Evolutionary conservation across 345 rosid genomes (phyloP).

Genomic region (Hypericum androsaemum): DNA sequence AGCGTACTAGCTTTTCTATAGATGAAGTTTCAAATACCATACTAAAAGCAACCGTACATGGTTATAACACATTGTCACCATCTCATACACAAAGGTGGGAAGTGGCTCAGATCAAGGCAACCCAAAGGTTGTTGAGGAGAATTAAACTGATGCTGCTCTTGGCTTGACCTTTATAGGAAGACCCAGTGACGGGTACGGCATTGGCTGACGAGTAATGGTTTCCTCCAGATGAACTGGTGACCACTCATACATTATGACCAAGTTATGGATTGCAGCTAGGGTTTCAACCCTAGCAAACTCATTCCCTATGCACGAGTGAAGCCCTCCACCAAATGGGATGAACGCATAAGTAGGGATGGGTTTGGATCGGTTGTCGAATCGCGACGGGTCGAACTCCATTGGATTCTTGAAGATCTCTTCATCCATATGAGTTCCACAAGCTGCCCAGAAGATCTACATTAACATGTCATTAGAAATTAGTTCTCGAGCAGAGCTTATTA

Average conservation of each 20-base stretch:
- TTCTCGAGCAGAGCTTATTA: neutral
- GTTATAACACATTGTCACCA: too few relatives aligned
- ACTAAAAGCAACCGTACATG: too few relatives aligned
- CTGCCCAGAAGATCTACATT: constrained; percentile 13
- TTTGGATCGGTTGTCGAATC: constrained; percentile 14
- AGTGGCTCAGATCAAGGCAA: too few relatives aligned
- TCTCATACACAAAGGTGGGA: too few relatives aligned
- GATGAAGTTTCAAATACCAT: too few relatives aligned
- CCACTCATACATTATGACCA: constrained; percentile 12
- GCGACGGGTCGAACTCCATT: constrained; percentile 13
- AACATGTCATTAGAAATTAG: neutral
- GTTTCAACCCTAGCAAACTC: constrained; percentile 15
- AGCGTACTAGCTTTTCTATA: too few relatives aligned
- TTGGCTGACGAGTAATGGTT: constrained; percentile 8
- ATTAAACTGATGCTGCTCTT: neutral
- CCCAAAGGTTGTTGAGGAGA: too few relatives aligned
- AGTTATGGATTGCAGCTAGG: constrained; percentile 12
- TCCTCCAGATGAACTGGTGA: constrained; percentile 10
- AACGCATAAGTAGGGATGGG: constrained; percentile 14
- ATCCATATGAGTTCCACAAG: constrained; percentile 20
- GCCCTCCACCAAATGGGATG: constrained; percentile 19
- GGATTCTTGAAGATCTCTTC: constrained; percentile 15
- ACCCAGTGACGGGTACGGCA: constrained; percentile 17
- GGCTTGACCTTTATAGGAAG: constrained; percentile 12
- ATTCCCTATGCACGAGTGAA: constrained; percentile 10